Base-by-base conservation (phyloP, 495 filamentous ascomycete species). In the Chaetomium fimeti region DNA sequence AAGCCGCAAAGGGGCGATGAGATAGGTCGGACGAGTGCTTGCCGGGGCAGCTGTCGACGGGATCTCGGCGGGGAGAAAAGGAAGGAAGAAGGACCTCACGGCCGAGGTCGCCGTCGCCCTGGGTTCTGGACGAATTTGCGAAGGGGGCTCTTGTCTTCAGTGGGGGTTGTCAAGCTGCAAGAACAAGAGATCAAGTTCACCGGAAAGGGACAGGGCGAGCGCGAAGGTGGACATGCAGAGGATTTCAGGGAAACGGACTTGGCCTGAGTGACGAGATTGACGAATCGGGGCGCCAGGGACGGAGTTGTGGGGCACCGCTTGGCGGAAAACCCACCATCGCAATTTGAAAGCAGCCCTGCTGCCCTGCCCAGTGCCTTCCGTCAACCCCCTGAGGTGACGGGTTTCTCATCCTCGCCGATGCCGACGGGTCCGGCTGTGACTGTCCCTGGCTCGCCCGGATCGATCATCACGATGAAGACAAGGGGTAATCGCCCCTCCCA, bases 281-380 rank as follows among this genome's bases (percentile, higher is more conserved):
- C 62, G 62, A 64, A 64, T 64, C 38, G 55, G 54, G 62, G 54
- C 22, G 27, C 13, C 54, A 18, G 62, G 45, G 29, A 45, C 1
- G 47, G 62, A 16, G n/a, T 7, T n/a, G 29, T 20, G 48, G 54
- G 36, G 15, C 59, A 18, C n/a, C 6, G 28, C 20, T 52, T 61
- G 53, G 28, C 20, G 52, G n/a, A 20, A 42, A 43, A 18, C 25
- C 51, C 60, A 55, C 61, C 49, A 16, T 16, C 29, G 54, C 62
- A 64, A 64, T 58, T 64, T 64, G 62, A 20, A 32, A 4, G 8
- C 53, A 57, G 52, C 61, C 61, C 61, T 63, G 61, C n/a, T n/a
- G n/a, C n/a, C n/a, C n/a, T n/a, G n/a, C n/a, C n/a, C n/a, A n/a
- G n/a, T 36, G 43, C 61, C 20, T 29, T 2, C 1, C n/a, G 51